A percentile compares a stretch with the other conserved stretches of the same genome.
phyloP scores from a whole-genome alignment of 371 early-diverging fungal genomes.

The Mortierella sp. region DNA sequence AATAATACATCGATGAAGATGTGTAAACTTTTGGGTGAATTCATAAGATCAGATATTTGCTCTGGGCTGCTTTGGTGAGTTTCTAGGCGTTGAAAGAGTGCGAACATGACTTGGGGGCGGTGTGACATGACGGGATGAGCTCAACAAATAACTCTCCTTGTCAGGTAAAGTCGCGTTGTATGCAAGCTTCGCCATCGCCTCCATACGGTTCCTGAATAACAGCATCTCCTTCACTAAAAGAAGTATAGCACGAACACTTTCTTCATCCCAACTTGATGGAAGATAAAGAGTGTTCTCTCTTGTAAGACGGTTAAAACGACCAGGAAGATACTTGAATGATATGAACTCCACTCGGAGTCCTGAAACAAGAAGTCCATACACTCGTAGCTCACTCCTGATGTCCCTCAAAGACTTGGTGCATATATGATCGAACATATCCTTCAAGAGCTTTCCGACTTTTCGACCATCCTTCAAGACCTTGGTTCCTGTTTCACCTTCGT shows the following conservation, averaged over 20 bases:
- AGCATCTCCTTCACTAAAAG: conserved; percentile 8
- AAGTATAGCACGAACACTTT: not conserved
- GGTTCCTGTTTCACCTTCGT: conserved; percentile 8
- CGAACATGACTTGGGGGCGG: too few relatives aligned
- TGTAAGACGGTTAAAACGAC: conserved; percentile 6
- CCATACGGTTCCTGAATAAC: not conserved
- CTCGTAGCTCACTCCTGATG: not conserved
- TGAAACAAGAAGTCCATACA: not conserved
- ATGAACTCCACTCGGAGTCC: conserved; percentile 1
- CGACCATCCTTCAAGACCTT: conserved; percentile 1
- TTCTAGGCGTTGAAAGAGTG: too few relatives aligned
- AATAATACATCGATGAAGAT: too few relatives aligned
- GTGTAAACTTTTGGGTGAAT: too few relatives aligned
- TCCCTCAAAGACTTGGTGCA: not conserved
- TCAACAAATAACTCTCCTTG: not conserved
- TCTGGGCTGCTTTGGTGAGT: too few relatives aligned
- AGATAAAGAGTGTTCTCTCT: not conserved
- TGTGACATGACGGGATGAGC: not conserved
- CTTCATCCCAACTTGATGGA: not conserved
- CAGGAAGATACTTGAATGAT: not conserved
- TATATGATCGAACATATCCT: conserved; percentile 13
- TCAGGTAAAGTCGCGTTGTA: not conserved
- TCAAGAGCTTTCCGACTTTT: conserved; percentile 6
- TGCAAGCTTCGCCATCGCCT: not conserved
- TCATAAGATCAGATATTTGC: too few relatives aligned